Evolutionary conservation across 1,139 yeast genomes (phyloP).

Genomic region (Kurtzmaniella natalensis): DNA sequence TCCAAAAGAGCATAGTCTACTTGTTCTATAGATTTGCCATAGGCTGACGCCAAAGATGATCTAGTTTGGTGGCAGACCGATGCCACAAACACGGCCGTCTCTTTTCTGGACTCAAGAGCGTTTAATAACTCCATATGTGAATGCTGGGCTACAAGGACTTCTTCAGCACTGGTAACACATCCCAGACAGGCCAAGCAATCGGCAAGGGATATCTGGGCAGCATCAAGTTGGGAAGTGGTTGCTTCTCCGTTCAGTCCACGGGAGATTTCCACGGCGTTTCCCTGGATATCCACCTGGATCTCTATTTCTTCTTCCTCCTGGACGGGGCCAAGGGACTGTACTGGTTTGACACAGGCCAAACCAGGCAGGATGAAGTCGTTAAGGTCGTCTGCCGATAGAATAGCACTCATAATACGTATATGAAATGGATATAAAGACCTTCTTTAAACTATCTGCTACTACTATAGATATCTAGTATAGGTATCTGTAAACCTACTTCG

Average conservation of each 20-base stretch:
- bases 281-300: constrained; percentile 62
- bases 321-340: constrained; percentile 33
- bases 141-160: constrained; percentile 85
- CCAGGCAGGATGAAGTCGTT: constrained; percentile 96
- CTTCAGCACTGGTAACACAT: constrained; percentile 95
- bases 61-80: constrained; percentile 86
- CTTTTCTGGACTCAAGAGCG: constrained; percentile 37
- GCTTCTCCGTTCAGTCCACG: constrained; percentile 54
- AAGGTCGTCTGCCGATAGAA: constrained; percentile 81
- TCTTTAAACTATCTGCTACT: too few relatives aligned
- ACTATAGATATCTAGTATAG: too few relatives aligned
- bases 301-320: constrained; percentile 50
- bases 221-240: constrained; percentile 46
- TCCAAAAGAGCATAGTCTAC: constrained; percentile 60
- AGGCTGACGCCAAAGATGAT: constrained; percentile 75
- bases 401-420: constrained; percentile 61
- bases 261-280: constrained; percentile 68
- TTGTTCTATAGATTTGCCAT: constrained; percentile 44
- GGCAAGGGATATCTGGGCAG: constrained; percentile 84
- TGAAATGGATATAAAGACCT: too few relatives aligned
- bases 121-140: constrained; percentile 74
- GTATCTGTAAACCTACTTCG: too few relatives aligned
- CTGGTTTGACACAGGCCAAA: constrained; percentile 90
- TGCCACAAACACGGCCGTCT: constrained; percentile 51
- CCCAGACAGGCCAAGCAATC: constrained; percentile 98